phyloP scores from a whole-genome alignment of 2,329 filamentous ascomycete species.

The Aureobasidium subglaciale region DNA sequence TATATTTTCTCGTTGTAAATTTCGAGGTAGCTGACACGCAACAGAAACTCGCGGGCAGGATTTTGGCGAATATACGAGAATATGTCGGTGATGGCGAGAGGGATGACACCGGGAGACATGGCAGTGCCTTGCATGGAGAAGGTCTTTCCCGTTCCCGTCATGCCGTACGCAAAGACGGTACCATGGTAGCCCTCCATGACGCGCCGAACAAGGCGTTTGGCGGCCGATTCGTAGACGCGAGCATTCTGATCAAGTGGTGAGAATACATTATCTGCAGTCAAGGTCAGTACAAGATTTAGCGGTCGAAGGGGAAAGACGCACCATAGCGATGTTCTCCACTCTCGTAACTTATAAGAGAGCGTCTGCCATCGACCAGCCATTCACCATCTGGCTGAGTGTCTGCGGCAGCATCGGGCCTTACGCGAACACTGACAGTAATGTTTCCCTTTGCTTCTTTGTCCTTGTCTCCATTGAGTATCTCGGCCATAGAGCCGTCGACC shows the following conservation, averaged over 20 bases:
- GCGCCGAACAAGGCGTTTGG: constrained; percentile 85
- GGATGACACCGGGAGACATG: constrained; percentile 91
- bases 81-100: constrained; percentile 94
- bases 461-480: constrained; percentile 19
- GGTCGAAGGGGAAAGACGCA: constrained; percentile 38
- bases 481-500: constrained; percentile 50
- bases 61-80: constrained; percentile 99
- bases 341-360: constrained; percentile 78
- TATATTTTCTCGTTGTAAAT: constrained; percentile 99
- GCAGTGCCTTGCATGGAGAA: constrained; percentile 99
- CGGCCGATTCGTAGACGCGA: constrained; percentile 86
- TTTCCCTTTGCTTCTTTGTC: constrained; percentile 79
- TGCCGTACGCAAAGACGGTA: constrained; percentile 96
- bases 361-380: constrained; percentile 85
- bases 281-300: background rate
- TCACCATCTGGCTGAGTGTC: constrained; percentile 63
- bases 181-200: constrained; percentile 99
- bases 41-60: constrained; percentile 83
- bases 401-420: constrained; percentile 71
- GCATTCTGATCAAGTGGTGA: constrained; percentile 88
- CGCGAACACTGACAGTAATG: constrained; percentile 88
- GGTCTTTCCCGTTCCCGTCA: constrained; percentile 98
- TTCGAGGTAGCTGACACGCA: constrained; percentile 95
- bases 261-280: constrained; percentile 80
- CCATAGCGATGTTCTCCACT: constrained; percentile 90